Conservation (phyloP, 257 asterid species). For the Penstemon davidsonii region DNA sequence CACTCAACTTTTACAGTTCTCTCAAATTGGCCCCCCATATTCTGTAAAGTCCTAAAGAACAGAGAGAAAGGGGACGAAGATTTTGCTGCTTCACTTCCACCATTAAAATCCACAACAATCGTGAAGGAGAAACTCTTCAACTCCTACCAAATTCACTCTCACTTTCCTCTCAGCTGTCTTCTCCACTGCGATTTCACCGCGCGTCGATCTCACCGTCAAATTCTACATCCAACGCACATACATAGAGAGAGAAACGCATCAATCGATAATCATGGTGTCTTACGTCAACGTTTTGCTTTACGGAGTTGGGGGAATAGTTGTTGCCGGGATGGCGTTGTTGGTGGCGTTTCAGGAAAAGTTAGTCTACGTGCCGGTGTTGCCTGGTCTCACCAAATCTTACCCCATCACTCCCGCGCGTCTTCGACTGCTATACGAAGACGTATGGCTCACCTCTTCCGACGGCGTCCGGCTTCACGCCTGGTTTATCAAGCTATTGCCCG, state of each 20-base stretch:
- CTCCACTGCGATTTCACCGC: neutral
- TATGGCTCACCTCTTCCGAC: constrained; percentile 95
- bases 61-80: too few relatives aligned
- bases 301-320: constrained; percentile 89
- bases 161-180: too few relatives aligned
- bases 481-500: constrained; percentile 82
- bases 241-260: constrained; percentile 20
- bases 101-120: too few relatives aligned
- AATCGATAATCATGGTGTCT: constrained; percentile 56
- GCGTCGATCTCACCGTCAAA: neutral
- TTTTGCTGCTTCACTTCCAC: too few relatives aligned
- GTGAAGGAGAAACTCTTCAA: too few relatives aligned
- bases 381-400: constrained; percentile 88
- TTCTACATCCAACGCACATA: neutral
- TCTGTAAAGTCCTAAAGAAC: too few relatives aligned
- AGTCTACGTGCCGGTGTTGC: constrained; percentile 94
- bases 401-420: constrained; percentile 90
- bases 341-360: constrained; percentile 95
- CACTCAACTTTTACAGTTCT: too few relatives aligned
- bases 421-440: constrained; percentile 81
- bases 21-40: too few relatives aligned
- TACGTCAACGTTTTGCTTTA: constrained; percentile 62
- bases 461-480: constrained; percentile 98
- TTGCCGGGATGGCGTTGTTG: constrained; percentile 90
- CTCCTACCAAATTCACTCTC: too few relatives aligned